Base-by-base conservation (phyloP, 805 yeast species). In the Cyberlindnera misumaiensis region DNA sequence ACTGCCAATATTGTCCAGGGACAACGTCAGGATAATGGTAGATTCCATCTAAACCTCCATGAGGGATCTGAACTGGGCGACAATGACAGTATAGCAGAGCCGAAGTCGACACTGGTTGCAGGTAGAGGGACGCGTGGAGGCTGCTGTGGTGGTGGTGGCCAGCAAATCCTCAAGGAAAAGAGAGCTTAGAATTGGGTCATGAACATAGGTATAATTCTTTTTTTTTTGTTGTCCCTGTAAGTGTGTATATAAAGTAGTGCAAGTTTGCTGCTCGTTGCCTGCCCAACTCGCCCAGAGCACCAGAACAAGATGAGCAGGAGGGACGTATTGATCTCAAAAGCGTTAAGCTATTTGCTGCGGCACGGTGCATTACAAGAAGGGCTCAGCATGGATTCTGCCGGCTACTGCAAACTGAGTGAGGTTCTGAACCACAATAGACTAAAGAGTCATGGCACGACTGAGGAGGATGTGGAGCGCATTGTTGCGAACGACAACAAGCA, bases 1-100 rank as follows among this genome's bases (percentile, higher is more conserved):
- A 67, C 73, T 35, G 67, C 70, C 42, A 90, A 90, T 58, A 68
- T 90, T n/a, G 97, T 90, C 3, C 98, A 90, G 62, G 97, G 95
- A 7, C 66, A 62, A 44, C 70, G 63, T 49, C 59, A 53, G 2
- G 58, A 49, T 3, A 64, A 59, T 2, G 71, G 67, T 3, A 70
- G 64, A 35, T 75, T 68, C 53, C 59, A 63, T 36, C 67, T 90
- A 51, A 81, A 81, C 48, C 79, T 90, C 48, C 96, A 87, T 55
- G 62, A 75, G 35, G 76, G 82, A 34, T 84, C 94, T 0, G 97
- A 90, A 60, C 65, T 90, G 37, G 97, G 97, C 14, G 96, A 88
- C 55, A 90, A 90, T 58, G 95, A 88, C 27, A 70, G 77, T 33
- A 72, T 85, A 48, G 83, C 81, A 57, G 72, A 65, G 62, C 68